These are phyloP conservation scores for Jamesozyma piceae DNA, from an alignment of 805 yeast species.

Conservation along the genomic window DNA sequence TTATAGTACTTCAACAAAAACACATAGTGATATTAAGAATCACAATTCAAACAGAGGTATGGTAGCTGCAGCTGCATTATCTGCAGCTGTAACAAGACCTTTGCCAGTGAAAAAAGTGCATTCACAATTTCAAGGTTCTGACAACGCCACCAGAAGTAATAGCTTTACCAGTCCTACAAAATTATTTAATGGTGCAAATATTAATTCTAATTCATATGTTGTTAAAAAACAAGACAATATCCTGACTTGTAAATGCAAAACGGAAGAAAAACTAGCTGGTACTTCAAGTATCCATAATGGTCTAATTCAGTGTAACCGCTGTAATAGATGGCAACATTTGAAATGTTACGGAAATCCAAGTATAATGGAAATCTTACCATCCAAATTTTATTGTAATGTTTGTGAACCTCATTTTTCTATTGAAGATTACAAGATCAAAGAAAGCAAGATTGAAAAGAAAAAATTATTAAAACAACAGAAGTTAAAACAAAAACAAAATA, in stretches of 20 bases:
- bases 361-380: slow-evolving; percentile 63
- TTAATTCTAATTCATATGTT: slow-evolving; percentile 34
- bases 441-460: slow-evolving; percentile 10
- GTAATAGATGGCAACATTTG: slow-evolving; percentile 92
- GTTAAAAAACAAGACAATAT: slow-evolving; percentile 74
- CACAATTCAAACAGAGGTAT: slow-evolving; percentile 2
- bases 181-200: neutral
- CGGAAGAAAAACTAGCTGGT: slow-evolving; percentile 37
- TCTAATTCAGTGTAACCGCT: slow-evolving; percentile 86
- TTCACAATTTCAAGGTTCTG: neutral
- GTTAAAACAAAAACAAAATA: neutral
- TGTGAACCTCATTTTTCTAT: slow-evolving; percentile 47
- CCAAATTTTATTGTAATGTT: slow-evolving; percentile 65
- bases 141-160: neutral
- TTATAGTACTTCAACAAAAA: neutral
- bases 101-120: slow-evolving; percentile 36
- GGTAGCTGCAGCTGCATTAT: slow-evolving; percentile 77
- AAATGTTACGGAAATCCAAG: slow-evolving; percentile 70
- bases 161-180: too few species aligned
- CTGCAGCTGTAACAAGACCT: slow-evolving; percentile 74
- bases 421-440: slow-evolving; percentile 7
- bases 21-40: neutral
- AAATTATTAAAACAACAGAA: slow-evolving; percentile 5
- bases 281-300: slow-evolving; percentile 40
- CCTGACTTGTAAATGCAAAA: slow-evolving; percentile 82